These are phyloP conservation scores for Cercis canadensis DNA, from an alignment of 306 rosid species.

Conservation along the genomic window DNA sequence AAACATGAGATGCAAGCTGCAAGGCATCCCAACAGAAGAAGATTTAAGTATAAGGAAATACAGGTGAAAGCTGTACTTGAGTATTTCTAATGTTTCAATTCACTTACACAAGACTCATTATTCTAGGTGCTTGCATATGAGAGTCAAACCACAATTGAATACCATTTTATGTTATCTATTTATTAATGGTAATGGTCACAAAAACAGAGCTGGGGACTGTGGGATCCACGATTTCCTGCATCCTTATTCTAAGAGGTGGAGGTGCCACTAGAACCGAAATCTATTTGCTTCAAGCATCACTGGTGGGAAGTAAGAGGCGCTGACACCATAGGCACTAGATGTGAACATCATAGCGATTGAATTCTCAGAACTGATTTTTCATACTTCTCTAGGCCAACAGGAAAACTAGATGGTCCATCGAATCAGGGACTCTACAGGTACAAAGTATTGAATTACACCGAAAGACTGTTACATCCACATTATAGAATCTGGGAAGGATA, in stretches of 20 bases:
- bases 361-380: not conserved
- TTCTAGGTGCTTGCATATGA: constrained; percentile 22
- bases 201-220: not conserved
- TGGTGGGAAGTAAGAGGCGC: too few relatives aligned
- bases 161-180: constrained; percentile 8
- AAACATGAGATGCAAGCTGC: constrained; percentile 79
- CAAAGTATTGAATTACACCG: not conserved
- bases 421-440: too few relatives aligned
- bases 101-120: constrained; percentile 11
- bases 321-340: not conserved
- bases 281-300: constrained; percentile 4
- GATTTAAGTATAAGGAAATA: constrained; percentile 3
- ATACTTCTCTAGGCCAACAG: not conserved
- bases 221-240: constrained; percentile 18
- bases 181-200: not conserved
- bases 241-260: constrained; percentile 26
- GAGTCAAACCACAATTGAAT: not conserved
- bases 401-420: constrained; percentile 3
- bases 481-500: not conserved
- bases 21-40: constrained; percentile 46
- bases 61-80: not conserved
- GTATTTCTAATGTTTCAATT: constrained; percentile 24
- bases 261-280: not conserved
- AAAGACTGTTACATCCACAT: not conserved
- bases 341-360: not conserved